Conservation (phyloP, 768 basidiomycete species). For the Polyporus arcularius region DNA sequence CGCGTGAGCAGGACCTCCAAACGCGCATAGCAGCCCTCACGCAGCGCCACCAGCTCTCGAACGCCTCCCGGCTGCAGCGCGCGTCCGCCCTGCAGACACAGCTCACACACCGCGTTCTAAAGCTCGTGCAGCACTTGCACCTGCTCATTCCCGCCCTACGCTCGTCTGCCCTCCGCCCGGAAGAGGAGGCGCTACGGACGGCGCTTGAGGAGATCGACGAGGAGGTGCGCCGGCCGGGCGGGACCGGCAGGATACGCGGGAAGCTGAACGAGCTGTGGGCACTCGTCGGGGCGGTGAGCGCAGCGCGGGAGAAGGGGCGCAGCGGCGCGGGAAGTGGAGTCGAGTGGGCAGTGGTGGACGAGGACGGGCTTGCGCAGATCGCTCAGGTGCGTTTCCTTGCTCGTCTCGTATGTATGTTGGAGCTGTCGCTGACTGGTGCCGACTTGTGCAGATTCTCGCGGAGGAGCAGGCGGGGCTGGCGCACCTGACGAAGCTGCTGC, state of each 20-base stretch:
- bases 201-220: constrained; percentile 74
- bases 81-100: constrained; percentile 67
- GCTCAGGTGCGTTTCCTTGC: constrained; percentile 50
- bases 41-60: constrained; percentile 64
- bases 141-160: constrained; percentile 77
- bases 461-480: constrained; percentile 82
- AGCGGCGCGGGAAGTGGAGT: constrained; percentile 42
- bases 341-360: constrained; percentile 86
- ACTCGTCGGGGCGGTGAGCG: constrained; percentile 69
- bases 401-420: no score
- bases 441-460: constrained; percentile 55
- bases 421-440: no score
- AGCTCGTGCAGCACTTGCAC: constrained; percentile 74
- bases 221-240: constrained; percentile 58
- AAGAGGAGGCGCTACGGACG: constrained; percentile 76
- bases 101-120: constrained; percentile 67
- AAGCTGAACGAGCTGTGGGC: constrained; percentile 88
- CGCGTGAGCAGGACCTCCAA: constrained; percentile 57
- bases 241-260: constrained; percentile 60
- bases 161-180: constrained; percentile 71
- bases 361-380: constrained; percentile 78
- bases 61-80: constrained; percentile 65
- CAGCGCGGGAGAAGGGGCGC: constrained; percentile 52
- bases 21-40: constrained; percentile 60
- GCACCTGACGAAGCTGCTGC: constrained; percentile 76